Evolutionary conservation across 2,329 filamentous ascomycete species (phyloP), one percentile per base, ranked within the genome.

Genomic region (Alternaria arborescens): DNA sequence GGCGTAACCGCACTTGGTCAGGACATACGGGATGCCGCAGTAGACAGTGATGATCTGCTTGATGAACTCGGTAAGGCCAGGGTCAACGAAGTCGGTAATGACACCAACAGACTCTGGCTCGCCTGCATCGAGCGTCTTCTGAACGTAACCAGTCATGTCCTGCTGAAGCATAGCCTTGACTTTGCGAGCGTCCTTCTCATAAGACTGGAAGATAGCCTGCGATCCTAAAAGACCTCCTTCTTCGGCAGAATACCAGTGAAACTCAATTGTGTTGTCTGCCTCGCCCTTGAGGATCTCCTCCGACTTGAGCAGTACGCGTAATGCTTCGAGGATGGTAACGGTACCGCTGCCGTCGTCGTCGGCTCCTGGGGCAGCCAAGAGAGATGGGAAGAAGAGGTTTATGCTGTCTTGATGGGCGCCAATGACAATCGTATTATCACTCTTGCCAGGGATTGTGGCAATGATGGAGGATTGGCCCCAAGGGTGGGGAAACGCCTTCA

Each of bases 131-230:
- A 95, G 81, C 0, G 93, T 97, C 72, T 89, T 89, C 77, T 94
- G 88, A 5, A 93, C 86, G 77, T 91, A 97, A 18, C 94, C 94
- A 1, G 76, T 78, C 94, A 98, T 98, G 79, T 98, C 94, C 80
- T 98, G 94, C 82, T 98, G 94, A 55, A 98, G 87, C 95, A 98
- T 98, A 34, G 94, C 94, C 82, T 94, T 96, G 78, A 98, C 86
- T 67, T 94, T 88, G 26, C 89, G 87, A 32, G 86, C 85, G 22
- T 86, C 80, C 76, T 89, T 88, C 79, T 91, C 89, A 75, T 98
- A 98, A 8, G 87, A 82, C 52, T 87, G 85, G 83, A 97, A 98
- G 77, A 98, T 91, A 55, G 91, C 94, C 78, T 97, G 93, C 71
- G 91, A 94, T 60, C 93, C 93, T 4, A 97, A 86, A 46, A 97